Base-by-base conservation (phyloP, 1,284 basidiomycete genomes). In the Microbotryomycetes sp. region DNA sequence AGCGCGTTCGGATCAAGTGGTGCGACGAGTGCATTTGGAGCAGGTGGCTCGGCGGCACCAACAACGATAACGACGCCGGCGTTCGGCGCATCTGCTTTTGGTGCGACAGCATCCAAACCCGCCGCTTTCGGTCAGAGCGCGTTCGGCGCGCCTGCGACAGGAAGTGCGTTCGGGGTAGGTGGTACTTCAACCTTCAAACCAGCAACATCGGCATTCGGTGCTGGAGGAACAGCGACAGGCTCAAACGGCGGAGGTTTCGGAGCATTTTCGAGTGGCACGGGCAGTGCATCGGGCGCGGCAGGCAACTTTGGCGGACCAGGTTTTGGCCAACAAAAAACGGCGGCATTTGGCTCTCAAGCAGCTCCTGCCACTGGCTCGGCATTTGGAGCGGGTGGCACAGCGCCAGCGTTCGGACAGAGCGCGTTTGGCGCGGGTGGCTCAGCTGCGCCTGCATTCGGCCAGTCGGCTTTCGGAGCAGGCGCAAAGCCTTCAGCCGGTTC, bases 361-460 rank as follows among this genome's bases (percentile, higher is more conserved):
- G 47, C 70, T 30, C 48, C 65, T 4, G 46, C 63, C 4, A 28
- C 60, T 7, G 71, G 71, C 1, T 76, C 78, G 0, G 74, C 76
- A 5, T 83, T 83, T 60, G 78, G 52, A 0, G 49, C 64, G 26
- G 73, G 72, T 7, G 65, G 76, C 0, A 68, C 71, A 45, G 50
- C 71, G 0, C 35, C 69, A 51, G 74, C 75, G 27, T 79, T 80
- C 46, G 77, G 72, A 11, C 72, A 72, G 59, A 70, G 73, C 41
- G 64, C 72, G 1, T 75, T 75, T 48, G 73, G 74, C 2, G 60
- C 69, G 7, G 60, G 66, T n/a, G 54, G 68, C 23, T 51, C 66
- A 15, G 50, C 69, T 6, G 64, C 64, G 0, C 70, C 74, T 1
- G 74, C 71, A 1, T 77, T 76, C 52, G 75, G 74, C 6, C 46